These are phyloP conservation scores for Nicotiana sylvestris DNA, from an alignment of 257 asterid species.

Conservation along the genomic window DNA sequence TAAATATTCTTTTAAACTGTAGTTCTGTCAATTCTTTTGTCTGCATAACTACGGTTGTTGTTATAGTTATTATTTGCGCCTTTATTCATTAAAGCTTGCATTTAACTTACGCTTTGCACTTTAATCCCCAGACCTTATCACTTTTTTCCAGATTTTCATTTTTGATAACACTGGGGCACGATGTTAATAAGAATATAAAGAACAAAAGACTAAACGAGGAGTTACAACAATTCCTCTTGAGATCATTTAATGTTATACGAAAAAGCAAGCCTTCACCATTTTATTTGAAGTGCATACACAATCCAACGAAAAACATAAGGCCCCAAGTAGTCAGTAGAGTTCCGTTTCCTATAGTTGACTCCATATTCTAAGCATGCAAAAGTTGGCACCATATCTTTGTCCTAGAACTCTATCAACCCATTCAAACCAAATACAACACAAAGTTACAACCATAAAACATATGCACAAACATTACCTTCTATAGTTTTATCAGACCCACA, in stretches of 20 bases:
- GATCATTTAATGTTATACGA: not conserved
- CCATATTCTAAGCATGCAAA: not conserved
- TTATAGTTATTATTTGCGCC: too few species aligned
- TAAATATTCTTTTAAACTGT: not conserved
- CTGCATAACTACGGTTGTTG: not conserved
- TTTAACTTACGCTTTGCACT: not conserved
- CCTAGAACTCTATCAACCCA: not conserved
- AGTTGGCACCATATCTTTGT: constrained; percentile 4
- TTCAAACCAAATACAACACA: not conserved
- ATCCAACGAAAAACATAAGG: not conserved
- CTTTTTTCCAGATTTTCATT: not conserved
- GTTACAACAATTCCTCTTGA: not conserved
- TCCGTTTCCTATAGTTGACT: not conserved
- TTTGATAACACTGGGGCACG: not conserved
- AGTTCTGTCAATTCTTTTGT: not conserved
- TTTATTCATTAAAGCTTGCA: not conserved
- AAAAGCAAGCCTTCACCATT: not conserved
- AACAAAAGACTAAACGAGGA: not conserved
- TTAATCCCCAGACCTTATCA: not conserved
- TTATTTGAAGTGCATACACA: not conserved
- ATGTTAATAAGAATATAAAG: not conserved
- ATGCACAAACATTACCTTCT: not conserved
- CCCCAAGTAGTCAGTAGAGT: not conserved
- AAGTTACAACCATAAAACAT: not conserved
- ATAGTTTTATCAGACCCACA: not conserved